Evolutionary conservation across 2,329 filamentous ascomycete species (phyloP), one percentile per base, ranked within the genome.

Genomic region (Aureobasidium sp.): DNA sequence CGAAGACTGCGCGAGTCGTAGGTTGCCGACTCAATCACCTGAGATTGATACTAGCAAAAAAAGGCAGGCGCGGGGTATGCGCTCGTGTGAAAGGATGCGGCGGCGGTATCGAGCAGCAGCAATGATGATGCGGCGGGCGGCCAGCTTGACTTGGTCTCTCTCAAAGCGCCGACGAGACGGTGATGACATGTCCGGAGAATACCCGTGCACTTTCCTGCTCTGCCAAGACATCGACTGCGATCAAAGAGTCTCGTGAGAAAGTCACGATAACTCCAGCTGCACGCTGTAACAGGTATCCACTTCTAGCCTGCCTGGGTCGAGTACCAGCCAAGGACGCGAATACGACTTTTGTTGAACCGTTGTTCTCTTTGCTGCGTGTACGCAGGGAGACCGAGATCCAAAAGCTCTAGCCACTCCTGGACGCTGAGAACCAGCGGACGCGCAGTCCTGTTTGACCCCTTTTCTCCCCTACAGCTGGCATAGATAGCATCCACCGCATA

Each of bases 171-270:
- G 49, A 40, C 23, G 31, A 47, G n/a, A 23, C 29, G 25, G 35
- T 53, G 49, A 53, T 53, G 49, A 53, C 49, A 53, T 53, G 13
- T 19, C 49, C 49, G 49, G 35, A 38, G 47, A 53, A 53, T 29
- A 25, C 15, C 49, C 49, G 49, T 33, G 45, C 45, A 33, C 45
- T 19, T 25, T 27, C 11, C 19, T 27, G 15, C 17, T n/a, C 13
- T 25, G 47, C 47, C 47, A 50, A 50, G 47, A 50, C 46, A 23
- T 42, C 7, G 37, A 4, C 13, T 37, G 33, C 33, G 17, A 15
- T 17, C 33, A 42, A 42, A n/a, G n/a, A n/a, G n/a, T n/a, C n/a
- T n/a, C n/a, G n/a, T n/a, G n/a, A n/a, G n/a, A 33, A 53, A 27
- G 23, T 38, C 35, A 53, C 35, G 49, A 53, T 37, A 50, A 25